A percentile compares a stretch with the other conserved stretches of the same genome.
Conservation (phyloP, 2,329 filamentous ascomycete species). For the Amauroascus verrucosus region DNA sequence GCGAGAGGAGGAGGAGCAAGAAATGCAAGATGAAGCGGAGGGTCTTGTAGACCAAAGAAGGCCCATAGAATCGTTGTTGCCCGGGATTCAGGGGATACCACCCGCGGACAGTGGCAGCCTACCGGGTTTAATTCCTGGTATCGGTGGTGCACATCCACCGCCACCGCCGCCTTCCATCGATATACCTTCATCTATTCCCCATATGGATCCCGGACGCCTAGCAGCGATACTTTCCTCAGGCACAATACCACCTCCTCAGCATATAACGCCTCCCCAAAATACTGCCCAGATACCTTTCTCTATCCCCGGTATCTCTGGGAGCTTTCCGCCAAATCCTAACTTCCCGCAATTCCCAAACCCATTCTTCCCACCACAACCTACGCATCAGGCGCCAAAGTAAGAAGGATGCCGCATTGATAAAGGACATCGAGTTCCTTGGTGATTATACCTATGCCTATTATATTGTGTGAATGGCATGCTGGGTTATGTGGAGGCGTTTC, state of each 20-base stretch:
- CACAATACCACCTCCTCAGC: slow-evolving; percentile 16
- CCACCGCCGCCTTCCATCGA: slow-evolving; percentile 21
- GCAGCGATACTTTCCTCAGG: slow-evolving; percentile 32
- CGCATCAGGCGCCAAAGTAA: slow-evolving; percentile 9
- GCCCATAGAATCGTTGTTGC: slow-evolving; percentile 49
- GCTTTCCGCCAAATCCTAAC: slow-evolving; percentile 18
- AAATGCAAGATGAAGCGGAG: slow-evolving; percentile 85
- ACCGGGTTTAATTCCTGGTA: slow-evolving; percentile 36
- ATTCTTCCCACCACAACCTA: slow-evolving; percentile 9
- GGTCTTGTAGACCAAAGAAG: slow-evolving; percentile 85
- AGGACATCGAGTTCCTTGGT: neutral
- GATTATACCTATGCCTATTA: neutral
- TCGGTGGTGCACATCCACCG: slow-evolving; percentile 36
- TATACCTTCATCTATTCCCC: slow-evolving; percentile 33
- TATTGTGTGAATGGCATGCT: neutral
- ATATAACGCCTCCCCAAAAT: slow-evolving; percentile 20
- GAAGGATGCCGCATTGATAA: slow-evolving; percentile 20
- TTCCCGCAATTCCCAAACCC: slow-evolving; percentile 9
- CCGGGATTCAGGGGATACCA: slow-evolving; percentile 50
- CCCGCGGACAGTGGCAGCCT: slow-evolving; percentile 37
- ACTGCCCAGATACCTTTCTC: slow-evolving; percentile 9
- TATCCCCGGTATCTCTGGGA: slow-evolving; percentile 10
- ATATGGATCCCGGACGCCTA: slow-evolving; percentile 38
- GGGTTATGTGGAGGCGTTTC: neutral
- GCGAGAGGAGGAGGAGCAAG: slow-evolving; percentile 87